Percentiles rank a stretch among this genome's conserved stretches.
Conservation (phyloP, 106 monocot species). For the Platanthera zijinensis region DNA sequence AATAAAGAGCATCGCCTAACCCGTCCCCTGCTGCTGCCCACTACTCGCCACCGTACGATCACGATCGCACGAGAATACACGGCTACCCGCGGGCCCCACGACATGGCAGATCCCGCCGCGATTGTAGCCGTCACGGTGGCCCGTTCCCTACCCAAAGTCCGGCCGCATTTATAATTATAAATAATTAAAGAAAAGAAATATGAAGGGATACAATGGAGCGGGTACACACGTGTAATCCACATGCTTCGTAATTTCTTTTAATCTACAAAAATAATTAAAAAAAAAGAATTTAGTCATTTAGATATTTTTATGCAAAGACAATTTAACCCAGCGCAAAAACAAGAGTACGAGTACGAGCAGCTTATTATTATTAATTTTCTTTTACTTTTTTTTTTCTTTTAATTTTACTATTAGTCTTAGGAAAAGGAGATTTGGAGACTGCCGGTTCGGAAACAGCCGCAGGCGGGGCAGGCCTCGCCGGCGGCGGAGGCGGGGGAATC, state of each 20-base stretch:
- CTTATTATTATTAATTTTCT: not conserved
- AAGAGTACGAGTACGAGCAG: not conserved
- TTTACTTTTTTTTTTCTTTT: not conserved
- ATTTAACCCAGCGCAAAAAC: not conserved
- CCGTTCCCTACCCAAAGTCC: not conserved
- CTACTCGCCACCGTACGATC: not conserved
- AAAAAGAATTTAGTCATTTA: slow-evolving; percentile 5
- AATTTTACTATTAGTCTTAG: slow-evolving; percentile 1
- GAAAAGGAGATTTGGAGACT: slow-evolving; percentile 14
- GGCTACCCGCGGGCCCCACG: not conserved
- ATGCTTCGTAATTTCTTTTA: not conserved
- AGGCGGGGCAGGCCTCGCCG: slow-evolving; percentile 13
- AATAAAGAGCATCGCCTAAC: not conserved
- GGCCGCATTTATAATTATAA: too few relatives aligned
- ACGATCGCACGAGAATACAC: not conserved
- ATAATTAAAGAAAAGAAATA: too few relatives aligned
- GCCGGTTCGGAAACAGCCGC: slow-evolving; percentile 14
- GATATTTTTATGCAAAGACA: not conserved
- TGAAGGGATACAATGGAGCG: too few relatives aligned
- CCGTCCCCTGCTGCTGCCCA: not conserved
- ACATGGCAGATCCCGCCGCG: not conserved
- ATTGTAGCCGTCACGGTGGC: not conserved
- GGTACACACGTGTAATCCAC: too few relatives aligned
- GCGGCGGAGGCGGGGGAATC: slow-evolving; percentile 6
- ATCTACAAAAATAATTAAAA: not conserved